phyloP scores from a whole-genome alignment of 2,329 filamentous ascomycete species.

The Fusarium penzigii region DNA sequence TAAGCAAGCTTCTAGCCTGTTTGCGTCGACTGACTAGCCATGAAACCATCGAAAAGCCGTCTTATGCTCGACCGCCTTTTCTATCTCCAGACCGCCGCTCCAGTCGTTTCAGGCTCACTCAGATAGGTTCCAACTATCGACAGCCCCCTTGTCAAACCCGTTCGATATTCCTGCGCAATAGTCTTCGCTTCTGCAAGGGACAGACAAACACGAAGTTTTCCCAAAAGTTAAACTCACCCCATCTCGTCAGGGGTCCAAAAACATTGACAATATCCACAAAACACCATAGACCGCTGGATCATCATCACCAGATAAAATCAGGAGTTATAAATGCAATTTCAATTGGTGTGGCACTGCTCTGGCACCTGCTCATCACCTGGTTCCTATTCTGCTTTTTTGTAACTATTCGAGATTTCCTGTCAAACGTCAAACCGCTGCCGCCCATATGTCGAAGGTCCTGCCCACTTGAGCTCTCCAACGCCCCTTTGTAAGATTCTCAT shows the following conservation, averaged over 20 bases:
- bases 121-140: background rate
- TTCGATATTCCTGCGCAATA: background rate
- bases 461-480: conserved; percentile 35
- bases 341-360: conserved; percentile 26
- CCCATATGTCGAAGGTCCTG: conserved; percentile 25
- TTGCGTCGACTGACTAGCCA: too few species aligned
- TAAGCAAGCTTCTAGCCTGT: too few species aligned
- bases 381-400: conserved; percentile 23
- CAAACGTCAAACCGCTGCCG: conserved; percentile 26
- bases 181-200: background rate
- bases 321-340: conserved; percentile 12
- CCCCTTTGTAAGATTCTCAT: conserved; percentile 25
- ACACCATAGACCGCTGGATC: too few species aligned
- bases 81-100: background rate
- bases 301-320: conserved; percentile 1
- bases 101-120: background rate
- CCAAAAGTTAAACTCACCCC: too few species aligned
- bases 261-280: too few species aligned
- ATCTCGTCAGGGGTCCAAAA: too few species aligned
- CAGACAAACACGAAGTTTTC: background rate
- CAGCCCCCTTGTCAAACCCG: background rate
- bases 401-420: conserved; percentile 25
- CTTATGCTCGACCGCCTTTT: background rate
- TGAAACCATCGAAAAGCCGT: too few species aligned
- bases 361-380: conserved; percentile 26